Conservation (phyloP, 2,329 filamentous ascomycete species). For the Xylaria sp. region DNA sequence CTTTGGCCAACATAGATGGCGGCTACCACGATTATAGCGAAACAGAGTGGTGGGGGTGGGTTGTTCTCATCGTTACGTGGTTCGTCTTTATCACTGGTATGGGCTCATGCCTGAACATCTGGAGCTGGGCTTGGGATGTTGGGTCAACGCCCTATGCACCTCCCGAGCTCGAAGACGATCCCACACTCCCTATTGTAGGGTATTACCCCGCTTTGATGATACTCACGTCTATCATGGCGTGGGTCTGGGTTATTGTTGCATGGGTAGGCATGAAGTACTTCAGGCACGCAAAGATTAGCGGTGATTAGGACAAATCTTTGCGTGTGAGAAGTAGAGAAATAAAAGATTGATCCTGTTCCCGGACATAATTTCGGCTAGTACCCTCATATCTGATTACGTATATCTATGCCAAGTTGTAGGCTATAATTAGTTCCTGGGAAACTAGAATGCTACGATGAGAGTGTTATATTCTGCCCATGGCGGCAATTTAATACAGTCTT, state of each 20-base stretch:
- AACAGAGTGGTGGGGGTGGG: constrained; percentile 98
- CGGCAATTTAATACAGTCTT: neutral
- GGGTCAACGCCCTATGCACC: constrained; percentile 95
- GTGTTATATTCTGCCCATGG: neutral
- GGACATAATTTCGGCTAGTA: neutral
- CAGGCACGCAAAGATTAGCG: constrained; percentile 89
- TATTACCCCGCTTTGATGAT: constrained; percentile 97
- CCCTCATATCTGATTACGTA: neutral
- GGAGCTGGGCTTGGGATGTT: constrained; percentile 99
- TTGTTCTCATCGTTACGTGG: constrained; percentile 91
- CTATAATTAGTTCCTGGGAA: neutral
- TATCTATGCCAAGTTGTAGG: neutral
- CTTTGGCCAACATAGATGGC: constrained; percentile 57
- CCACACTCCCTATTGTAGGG: constrained; percentile 92
- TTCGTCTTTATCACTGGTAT: constrained; percentile 95
- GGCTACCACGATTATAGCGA: constrained; percentile 88
- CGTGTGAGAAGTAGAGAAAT: neutral
- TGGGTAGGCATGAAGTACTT: constrained; percentile 99
- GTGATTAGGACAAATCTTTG: constrained; percentile 57
- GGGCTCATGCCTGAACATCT: constrained; percentile 93
- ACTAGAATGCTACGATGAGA: neutral
- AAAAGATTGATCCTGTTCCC: neutral
- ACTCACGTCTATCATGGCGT: constrained; percentile 93
- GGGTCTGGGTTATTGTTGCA: constrained; percentile 97
- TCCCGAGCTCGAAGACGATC: constrained; percentile 93